A percentile compares a stretch with the other conserved stretches of the same genome.
Conservation (phyloP, 2,329 filamentous ascomycete species). For the Plenodomus biglobosus region DNA sequence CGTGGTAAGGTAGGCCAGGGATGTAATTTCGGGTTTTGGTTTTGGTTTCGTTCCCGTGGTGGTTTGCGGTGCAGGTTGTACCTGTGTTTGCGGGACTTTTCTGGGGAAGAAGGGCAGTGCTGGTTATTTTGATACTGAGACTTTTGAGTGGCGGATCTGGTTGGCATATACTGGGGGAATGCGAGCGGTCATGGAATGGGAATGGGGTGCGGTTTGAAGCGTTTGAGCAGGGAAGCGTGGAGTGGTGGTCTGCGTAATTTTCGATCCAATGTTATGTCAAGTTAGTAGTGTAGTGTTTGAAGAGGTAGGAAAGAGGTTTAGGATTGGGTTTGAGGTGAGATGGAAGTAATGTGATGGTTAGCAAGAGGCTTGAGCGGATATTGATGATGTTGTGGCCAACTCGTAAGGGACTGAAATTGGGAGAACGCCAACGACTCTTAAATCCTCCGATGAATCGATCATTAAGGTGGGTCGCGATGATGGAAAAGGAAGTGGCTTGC, state of each 20-base stretch:
- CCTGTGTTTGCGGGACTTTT: background rate
- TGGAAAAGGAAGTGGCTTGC: too few relatives aligned
- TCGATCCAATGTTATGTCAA: too few relatives aligned
- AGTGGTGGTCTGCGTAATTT: too few relatives aligned
- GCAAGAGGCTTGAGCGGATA: background rate
- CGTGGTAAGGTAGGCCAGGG: background rate
- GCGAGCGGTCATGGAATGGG: too few relatives aligned
- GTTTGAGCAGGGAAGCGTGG: too few relatives aligned
- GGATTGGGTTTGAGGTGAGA: background rate
- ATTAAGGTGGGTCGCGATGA: too few relatives aligned
- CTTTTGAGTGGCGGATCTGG: background rate
- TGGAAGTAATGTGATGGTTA: background rate
- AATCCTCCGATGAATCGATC: too few relatives aligned
- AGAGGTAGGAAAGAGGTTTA: background rate
- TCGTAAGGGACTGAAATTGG: too few relatives aligned
- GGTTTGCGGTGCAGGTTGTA: background rate
- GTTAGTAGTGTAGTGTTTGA: too few relatives aligned
- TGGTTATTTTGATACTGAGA: background rate
- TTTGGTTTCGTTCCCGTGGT: too few relatives aligned
- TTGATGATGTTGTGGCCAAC: background rate
- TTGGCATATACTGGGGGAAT: background rate
- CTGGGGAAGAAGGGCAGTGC: background rate
- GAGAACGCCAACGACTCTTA: too few relatives aligned
- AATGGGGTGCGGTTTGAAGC: too few relatives aligned
- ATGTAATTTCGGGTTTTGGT: background rate